Conservation (phyloP, 2,329 filamentous ascomycete species). For the Apiospora kogelbergensis region DNA sequence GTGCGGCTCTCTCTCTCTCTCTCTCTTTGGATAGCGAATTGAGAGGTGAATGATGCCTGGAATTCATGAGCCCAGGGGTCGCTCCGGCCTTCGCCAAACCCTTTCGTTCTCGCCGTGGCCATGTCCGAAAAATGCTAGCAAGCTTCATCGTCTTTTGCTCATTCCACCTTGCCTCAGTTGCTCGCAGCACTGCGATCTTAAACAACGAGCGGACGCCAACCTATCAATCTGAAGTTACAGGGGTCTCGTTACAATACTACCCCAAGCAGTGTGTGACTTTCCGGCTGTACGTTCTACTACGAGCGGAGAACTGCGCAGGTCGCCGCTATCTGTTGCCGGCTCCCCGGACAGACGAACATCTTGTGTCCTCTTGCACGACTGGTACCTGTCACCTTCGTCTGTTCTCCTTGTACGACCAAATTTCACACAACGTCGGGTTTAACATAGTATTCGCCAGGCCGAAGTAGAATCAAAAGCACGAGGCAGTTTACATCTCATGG, state of each 20-base stretch:
- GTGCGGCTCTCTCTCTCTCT: neutral
- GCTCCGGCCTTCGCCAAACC: neutral
- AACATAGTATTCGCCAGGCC: neutral
- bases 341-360: neutral
- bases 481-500: neutral
- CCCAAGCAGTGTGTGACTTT: constrained; percentile 4
- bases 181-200: neutral
- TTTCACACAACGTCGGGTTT: neutral
- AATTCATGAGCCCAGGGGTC: neutral
- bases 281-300: neutral
- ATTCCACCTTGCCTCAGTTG: neutral
- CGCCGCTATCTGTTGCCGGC: constrained; percentile 3
- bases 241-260: neutral
- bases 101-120: neutral
- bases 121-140: neutral
- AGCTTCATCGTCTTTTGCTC: neutral
- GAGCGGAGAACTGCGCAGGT: neutral
- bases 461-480: neutral
- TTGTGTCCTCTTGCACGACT: constrained; percentile 1
- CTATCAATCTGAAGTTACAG: neutral
- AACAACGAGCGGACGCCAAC: neutral
- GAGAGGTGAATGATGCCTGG: constrained; percentile 1
- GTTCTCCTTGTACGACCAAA: constrained; percentile 1
- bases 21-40: neutral
- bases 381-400: constrained; percentile 5